A percentile compares a stretch with the other conserved stretches of the same genome.
Evolutionary conservation across 1,284 basidiomycete genomes (phyloP).

Genomic region (Trichosporon sp.): DNA sequence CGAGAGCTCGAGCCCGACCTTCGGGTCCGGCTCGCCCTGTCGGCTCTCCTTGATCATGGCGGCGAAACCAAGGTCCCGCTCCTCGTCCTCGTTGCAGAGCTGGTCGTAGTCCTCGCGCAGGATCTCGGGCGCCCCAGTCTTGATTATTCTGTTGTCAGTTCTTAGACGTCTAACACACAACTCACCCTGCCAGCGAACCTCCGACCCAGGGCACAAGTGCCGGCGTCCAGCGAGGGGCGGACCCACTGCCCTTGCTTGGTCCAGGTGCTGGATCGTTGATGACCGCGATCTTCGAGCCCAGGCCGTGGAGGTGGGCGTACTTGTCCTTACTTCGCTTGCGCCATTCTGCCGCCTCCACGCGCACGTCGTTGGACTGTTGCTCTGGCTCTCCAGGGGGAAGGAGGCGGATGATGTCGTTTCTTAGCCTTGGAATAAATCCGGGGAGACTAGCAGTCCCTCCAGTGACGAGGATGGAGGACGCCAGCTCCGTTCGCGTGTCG

Average conservation of each 20-base stretch:
- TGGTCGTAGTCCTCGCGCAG: constrained; percentile 65
- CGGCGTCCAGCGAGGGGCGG: constrained; percentile 77
- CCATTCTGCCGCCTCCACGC: constrained; percentile 16
- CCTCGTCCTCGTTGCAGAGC: constrained; percentile 30
- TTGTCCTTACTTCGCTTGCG: constrained; percentile 57
- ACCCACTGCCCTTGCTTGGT: constrained; percentile 59
- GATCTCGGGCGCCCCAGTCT: constrained; percentile 76
- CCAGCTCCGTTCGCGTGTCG: constrained; percentile 76
- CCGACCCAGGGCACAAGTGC: constrained; percentile 84
- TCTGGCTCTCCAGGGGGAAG: constrained; percentile 49
- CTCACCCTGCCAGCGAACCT: constrained; percentile 81
- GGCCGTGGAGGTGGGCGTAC: constrained; percentile 64
- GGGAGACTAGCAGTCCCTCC: constrained; percentile 90
- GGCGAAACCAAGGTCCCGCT: constrained; percentile 31
- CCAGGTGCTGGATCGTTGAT: constrained; percentile 66
- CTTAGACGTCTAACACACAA: constrained; percentile 8
- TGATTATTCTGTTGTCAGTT: constrained; percentile 58
- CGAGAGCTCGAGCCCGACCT: constrained; percentile 39
- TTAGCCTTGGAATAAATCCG: constrained; percentile 81
- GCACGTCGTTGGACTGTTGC: constrained; percentile 19
- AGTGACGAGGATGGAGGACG: constrained; percentile 72
- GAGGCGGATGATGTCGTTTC: constrained; percentile 64
- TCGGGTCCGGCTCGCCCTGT: constrained; percentile 34
- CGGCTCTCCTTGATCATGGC: constrained; percentile 50
- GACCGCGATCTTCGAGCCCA: constrained; percentile 67